These are phyloP conservation scores for Diaporthe sp. DNA, from an alignment of 2,329 filamentous ascomycete species.

Conservation along the genomic window DNA sequence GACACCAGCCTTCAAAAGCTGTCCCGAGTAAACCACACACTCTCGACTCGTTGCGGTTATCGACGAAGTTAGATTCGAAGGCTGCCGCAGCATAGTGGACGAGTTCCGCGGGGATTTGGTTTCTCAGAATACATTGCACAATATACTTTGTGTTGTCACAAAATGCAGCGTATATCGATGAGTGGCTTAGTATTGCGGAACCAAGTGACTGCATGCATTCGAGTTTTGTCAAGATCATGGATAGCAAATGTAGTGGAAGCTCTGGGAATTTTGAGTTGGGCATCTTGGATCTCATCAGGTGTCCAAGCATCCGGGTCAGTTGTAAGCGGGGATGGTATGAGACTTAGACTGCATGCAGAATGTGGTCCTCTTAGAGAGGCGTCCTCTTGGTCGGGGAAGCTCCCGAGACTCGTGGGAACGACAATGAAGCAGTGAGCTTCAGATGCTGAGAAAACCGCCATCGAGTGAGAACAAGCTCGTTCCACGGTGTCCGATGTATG, in stretches of 20 bases:
- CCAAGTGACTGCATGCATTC: slow-evolving; percentile 8
- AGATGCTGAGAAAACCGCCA: too few relatives aligned
- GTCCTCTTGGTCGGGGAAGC: too few relatives aligned
- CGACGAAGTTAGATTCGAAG: not conserved
- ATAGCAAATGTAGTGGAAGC: slow-evolving; percentile 8
- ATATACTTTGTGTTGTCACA: not conserved
- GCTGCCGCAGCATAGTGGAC: not conserved
- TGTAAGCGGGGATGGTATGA: not conserved
- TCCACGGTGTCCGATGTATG: too few relatives aligned
- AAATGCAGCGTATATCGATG: not conserved
- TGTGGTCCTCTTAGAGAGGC: not conserved
- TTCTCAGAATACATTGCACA: not conserved
- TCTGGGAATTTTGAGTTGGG: not conserved
- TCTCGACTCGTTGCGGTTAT: not conserved
- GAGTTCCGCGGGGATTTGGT: not conserved
- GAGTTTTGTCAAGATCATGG: not conserved
- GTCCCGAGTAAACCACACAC: not conserved
- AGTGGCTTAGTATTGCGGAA: slow-evolving; percentile 1
- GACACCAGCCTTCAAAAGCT: not conserved
- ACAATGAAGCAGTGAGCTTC: too few relatives aligned
- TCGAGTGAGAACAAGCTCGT: too few relatives aligned
- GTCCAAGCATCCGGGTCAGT: not conserved
- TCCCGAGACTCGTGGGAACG: too few relatives aligned
- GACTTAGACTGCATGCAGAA: not conserved
- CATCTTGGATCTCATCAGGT: not conserved